Evolutionary conservation across 768 basidiomycete species (phyloP).

Genomic region (Leccinum fibrillosum): DNA sequence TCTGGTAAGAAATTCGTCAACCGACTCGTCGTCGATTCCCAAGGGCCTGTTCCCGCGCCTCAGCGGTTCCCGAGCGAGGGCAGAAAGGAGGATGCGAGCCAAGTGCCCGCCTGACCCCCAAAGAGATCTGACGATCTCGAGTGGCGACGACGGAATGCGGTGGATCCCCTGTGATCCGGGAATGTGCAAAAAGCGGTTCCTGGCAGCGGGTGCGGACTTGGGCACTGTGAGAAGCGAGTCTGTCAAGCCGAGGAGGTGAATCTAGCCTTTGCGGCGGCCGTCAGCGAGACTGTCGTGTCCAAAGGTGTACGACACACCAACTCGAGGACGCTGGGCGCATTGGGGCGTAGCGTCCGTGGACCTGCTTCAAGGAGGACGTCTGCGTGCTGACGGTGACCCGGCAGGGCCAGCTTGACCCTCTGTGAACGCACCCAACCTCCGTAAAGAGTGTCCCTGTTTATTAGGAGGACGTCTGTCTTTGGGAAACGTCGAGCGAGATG

Average conservation of each 20-base stretch:
- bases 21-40: slow-evolving; percentile 62
- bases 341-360: slow-evolving; percentile 82
- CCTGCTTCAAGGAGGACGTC: slow-evolving; percentile 76
- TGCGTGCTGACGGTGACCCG: slow-evolving; percentile 24
- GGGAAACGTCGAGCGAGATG: slow-evolving; percentile 70
- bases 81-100: slow-evolving; percentile 46
- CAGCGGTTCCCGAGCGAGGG: slow-evolving; percentile 60
- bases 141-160: slow-evolving; percentile 41
- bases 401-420: slow-evolving; percentile 41
- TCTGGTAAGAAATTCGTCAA: slow-evolving; percentile 73
- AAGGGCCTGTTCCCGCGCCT: slow-evolving; percentile 39
- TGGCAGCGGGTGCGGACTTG: slow-evolving; percentile 66
- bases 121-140: slow-evolving; percentile 37
- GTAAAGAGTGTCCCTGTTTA: slow-evolving; percentile 60
- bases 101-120: slow-evolving; percentile 31
- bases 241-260: slow-evolving; percentile 67
- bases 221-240: slow-evolving; percentile 64
- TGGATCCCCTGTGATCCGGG: slow-evolving; percentile 52
- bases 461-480: slow-evolving; percentile 51
- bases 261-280: slow-evolving; percentile 43
- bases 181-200: slow-evolving; percentile 69
- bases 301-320: slow-evolving; percentile 48
- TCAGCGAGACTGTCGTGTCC: slow-evolving; percentile 8
- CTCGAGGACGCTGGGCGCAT: slow-evolving; percentile 69
- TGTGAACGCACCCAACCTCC: slow-evolving; percentile 88